Base-by-base conservation (phyloP, 163 green algal species). In the Trebouxia gelatinosa region DNA sequence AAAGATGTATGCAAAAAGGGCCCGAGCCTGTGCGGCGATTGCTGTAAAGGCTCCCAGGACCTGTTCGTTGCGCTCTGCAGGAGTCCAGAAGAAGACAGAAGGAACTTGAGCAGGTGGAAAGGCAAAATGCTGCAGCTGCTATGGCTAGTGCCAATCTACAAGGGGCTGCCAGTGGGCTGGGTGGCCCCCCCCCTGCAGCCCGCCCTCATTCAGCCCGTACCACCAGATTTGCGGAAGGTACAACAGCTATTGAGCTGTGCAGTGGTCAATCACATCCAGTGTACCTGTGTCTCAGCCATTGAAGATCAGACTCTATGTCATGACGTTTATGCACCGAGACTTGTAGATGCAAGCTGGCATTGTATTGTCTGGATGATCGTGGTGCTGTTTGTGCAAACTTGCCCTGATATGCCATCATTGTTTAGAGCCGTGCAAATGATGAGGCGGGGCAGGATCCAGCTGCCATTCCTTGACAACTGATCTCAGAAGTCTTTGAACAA, bases 81-180 rank as follows among this genome's bases (percentile, higher is more conserved):
- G 68, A 76, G 40, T 39, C 68, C 13, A 81, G 66, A 51, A 37
- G 66, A 51, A 50, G 37, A 51, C 62, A 81, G 77, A 64, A 50
- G 6, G 50, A 81, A 29, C 23, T 65, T 37, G 66, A 71, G 34
- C 54, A 81, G 77, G 28, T 65, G 21, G 62, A 75, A 28, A 51
- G 50, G 46, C 76, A 65, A 46, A 57, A 43, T 23, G 43, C 35
- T 29, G 46, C 62, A 38, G 75, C 67, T 23, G 59, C 61, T 9
- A 31, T 51, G 17, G 75, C 75, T 5, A 48, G 48, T 16, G n/a
- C 75, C 16, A 59, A 32, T 7, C 51, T 39, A 26, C 75, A 61
- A 54, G 34, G 28, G 1, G 66, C 34, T 5, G 34, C 66, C 2
- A 0, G 26, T n/a, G n/a, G n/a, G n/a, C n/a, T n/a, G n/a, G n/a